These are phyloP conservation scores for Solanum peruvianum DNA, from an alignment of 257 asterid species.

Conservation along the genomic window DNA sequence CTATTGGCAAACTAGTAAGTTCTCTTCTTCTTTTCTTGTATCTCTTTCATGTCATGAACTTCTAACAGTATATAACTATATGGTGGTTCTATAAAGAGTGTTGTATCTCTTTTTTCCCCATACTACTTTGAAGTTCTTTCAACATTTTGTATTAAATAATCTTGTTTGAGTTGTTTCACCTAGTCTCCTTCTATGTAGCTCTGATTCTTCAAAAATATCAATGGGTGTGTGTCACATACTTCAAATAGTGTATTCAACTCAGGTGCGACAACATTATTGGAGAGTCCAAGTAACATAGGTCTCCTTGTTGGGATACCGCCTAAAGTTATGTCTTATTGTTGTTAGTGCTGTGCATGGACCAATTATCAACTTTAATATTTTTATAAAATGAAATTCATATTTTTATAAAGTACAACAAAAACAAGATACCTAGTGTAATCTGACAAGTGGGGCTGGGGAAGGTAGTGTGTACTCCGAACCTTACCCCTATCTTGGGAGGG, in stretches of 20 bases:
- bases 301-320: not conserved
- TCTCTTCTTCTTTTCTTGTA: not conserved
- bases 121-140: not conserved
- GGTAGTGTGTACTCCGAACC: not conserved
- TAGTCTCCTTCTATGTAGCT: not conserved
- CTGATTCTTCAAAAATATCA: not conserved
- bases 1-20: conserved; percentile 71
- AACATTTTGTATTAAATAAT: not conserved
- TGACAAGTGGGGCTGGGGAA: not conserved
- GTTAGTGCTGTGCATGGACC: not conserved
- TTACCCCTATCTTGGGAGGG: not conserved
- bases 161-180: not conserved
- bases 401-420: not conserved
- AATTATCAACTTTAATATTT: not conserved
- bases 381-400: not conserved
- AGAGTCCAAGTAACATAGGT: not conserved
- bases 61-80: not conserved
- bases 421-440: not conserved
- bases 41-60: not conserved
- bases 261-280: not conserved
- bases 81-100: not conserved
- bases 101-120: not conserved
- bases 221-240: not conserved
- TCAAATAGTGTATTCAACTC: not conserved
- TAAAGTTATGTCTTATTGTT: not conserved